A percentile compares a stretch with the other conserved stretches of the same genome.
phyloP scores from a whole-genome alignment of 2,329 filamentous ascomycete species.

The Madurella mycetomatis region DNA sequence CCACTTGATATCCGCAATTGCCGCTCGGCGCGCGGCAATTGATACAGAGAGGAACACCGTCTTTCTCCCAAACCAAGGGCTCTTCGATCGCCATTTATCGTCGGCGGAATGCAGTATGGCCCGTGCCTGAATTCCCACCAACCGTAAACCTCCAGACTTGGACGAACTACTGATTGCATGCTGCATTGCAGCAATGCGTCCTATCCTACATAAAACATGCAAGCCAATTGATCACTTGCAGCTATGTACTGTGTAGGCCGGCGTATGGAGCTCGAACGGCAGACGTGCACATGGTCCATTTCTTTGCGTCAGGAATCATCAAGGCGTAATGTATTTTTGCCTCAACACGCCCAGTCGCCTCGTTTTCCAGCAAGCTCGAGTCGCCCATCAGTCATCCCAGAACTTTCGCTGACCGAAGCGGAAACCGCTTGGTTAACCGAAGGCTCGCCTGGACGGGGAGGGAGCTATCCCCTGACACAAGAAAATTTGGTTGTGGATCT shows the following conservation, averaged over 20 bases:
- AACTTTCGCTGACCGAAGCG: conserved; percentile 1
- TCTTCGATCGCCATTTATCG: not conserved
- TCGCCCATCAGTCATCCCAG: not conserved
- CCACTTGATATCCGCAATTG: not conserved
- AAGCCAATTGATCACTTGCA: conserved; percentile 4
- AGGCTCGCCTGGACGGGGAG: conserved; percentile 10
- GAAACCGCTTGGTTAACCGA: conserved; percentile 19
- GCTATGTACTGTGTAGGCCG: not conserved
- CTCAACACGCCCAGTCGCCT: too few relatives aligned
- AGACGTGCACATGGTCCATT: not conserved
- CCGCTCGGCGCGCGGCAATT: not conserved
- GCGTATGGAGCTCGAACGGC: too few relatives aligned
- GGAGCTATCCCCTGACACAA: conserved; percentile 3
- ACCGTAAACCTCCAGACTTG: not conserved
- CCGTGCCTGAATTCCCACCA: conserved; percentile 11
- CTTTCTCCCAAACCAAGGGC: not conserved
- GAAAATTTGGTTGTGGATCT: conserved; percentile 20
- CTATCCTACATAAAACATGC: not conserved
- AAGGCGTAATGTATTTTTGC: too few relatives aligned
- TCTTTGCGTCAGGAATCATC: not conserved
- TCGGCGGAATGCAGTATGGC: not conserved
- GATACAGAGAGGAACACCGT: not conserved
- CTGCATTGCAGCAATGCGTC: not conserved
- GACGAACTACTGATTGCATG: not conserved
- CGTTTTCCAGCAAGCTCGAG: too few relatives aligned